phyloP scores from a whole-genome alignment of 495 filamentous ascomycete species.

The Penicillium tannophilum region DNA sequence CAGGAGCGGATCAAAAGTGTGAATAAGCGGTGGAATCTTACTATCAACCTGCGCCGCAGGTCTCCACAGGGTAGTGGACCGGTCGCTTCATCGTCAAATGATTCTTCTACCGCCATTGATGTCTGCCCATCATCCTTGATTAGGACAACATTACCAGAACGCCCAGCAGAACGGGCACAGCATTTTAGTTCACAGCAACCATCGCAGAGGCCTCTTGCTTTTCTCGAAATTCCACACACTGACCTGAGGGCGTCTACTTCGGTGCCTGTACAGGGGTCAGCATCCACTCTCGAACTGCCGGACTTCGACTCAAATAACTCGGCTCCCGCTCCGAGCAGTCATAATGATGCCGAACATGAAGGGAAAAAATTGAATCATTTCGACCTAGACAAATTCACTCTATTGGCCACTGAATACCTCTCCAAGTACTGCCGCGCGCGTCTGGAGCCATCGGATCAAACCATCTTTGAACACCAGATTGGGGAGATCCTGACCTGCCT shows the following conservation, averaged over 20 bases:
- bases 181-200: neutral
- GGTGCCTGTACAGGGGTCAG: neutral
- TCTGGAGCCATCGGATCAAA: slow-evolving; percentile 13
- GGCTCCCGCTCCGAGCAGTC: neutral
- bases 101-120: neutral
- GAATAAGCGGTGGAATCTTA: neutral
- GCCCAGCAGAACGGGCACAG: neutral
- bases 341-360: too few relatives aligned
- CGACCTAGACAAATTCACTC: neutral
- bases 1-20: too few relatives aligned
- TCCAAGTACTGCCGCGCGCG: slow-evolving; percentile 18
- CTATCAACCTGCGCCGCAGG: neutral
- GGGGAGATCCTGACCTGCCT: slow-evolving; percentile 52
- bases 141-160: neutral
- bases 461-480: slow-evolving; percentile 19
- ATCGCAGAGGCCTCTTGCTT: neutral
- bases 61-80: neutral
- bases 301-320: neutral
- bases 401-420: slow-evolving; percentile 21
- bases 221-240: neutral
- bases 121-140: neutral
- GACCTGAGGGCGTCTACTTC: too few relatives aligned
- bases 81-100: neutral
- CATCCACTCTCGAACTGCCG: slow-evolving; percentile 9
- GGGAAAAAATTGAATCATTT: neutral